Percentiles rank a stretch among this genome's conserved stretches.
phyloP scores from a whole-genome alignment of 192 early-diverging fungal genomes.

The Piromyces finnis region DNA sequence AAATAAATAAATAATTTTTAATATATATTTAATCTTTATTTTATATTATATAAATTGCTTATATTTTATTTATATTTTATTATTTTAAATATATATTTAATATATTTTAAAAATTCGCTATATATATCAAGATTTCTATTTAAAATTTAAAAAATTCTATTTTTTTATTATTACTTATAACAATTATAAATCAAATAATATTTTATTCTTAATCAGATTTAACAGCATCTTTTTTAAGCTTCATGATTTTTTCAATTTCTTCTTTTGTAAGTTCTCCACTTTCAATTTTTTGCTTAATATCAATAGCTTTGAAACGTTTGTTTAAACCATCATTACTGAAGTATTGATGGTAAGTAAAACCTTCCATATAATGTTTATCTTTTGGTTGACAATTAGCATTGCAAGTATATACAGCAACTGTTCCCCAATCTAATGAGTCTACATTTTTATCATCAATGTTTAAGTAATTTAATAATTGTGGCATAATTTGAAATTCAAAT shows the following conservation, averaged over 20 bases:
- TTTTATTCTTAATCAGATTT: not conserved
- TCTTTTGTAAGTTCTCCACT: not conserved
- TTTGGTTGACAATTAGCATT: constrained; percentile 51
- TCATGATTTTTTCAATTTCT: not conserved
- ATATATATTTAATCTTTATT: no score
- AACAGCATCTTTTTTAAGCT: not conserved
- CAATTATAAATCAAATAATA: no score
- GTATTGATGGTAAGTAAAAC: constrained; percentile 55
- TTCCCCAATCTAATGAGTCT: constrained; percentile 80
- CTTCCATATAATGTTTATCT: constrained; percentile 35
- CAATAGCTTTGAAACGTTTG: constrained; percentile 3
- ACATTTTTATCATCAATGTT: constrained; percentile 44
- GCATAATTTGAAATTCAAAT: constrained; percentile 92
- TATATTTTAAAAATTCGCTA: no score
- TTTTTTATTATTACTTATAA: no score
- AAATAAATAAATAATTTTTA: no score
- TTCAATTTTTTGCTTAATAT: not conserved
- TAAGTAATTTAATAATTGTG: constrained; percentile 68
- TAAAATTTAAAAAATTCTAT: no score
- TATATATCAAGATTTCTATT: no score
- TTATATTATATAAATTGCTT: no score
- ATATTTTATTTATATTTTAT: no score
- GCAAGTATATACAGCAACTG: constrained; percentile 72
- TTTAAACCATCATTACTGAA: constrained; percentile 68
- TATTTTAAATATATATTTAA: no score